phyloP scores from a whole-genome alignment of 2,329 filamentous ascomycete genomes.

The Pyrenophora tritici-repentis region DNA sequence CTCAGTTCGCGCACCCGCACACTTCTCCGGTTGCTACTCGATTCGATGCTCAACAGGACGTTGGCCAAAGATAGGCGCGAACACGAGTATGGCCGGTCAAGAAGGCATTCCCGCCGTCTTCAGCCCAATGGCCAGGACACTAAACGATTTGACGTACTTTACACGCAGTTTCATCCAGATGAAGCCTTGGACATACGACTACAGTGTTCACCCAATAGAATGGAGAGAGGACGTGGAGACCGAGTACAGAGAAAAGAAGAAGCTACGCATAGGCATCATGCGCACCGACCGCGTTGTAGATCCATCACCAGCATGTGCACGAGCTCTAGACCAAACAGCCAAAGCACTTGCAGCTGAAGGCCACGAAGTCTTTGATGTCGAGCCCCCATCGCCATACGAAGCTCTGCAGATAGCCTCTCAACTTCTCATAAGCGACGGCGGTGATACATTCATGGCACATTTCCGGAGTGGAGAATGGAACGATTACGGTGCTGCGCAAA shows the following conservation, averaged over 20 bases:
- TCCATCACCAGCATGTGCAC: conserved; percentile 79
- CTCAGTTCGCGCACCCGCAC: conserved; percentile 82
- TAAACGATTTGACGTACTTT: conserved; percentile 84
- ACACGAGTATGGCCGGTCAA: conserved; percentile 89
- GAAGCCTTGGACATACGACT: conserved; percentile 88
- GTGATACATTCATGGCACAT: conserved; percentile 76
- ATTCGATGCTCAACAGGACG: conserved; percentile 85
- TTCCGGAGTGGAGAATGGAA: conserved; percentile 78
- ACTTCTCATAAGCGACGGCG: conserved; percentile 83
- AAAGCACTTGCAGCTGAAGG: conserved; percentile 71
- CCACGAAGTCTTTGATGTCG: conserved; percentile 72
- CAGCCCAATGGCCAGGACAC: conserved; percentile 87
- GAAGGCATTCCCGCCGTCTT: conserved; percentile 89
- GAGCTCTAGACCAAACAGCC: conserved; percentile 74
- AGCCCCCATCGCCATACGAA: conserved; percentile 71
- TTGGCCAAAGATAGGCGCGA: conserved; percentile 84
- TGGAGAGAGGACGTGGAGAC: conserved; percentile 70
- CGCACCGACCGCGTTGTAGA: conserved; percentile 82
- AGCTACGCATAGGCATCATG: conserved; percentile 75
- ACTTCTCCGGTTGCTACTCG: conserved; percentile 88
- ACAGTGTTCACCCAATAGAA: conserved; percentile 79
- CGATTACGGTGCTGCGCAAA: conserved; percentile 75
- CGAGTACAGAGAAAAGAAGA: conserved; percentile 65
- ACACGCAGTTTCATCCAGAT: conserved; percentile 76
- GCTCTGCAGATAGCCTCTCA: conserved; percentile 77